Evolutionary conservation across 345 rosid genomes (phyloP), one percentile per base, ranked within the genome.

Genomic region (Eucalyptus fibrosa): DNA sequence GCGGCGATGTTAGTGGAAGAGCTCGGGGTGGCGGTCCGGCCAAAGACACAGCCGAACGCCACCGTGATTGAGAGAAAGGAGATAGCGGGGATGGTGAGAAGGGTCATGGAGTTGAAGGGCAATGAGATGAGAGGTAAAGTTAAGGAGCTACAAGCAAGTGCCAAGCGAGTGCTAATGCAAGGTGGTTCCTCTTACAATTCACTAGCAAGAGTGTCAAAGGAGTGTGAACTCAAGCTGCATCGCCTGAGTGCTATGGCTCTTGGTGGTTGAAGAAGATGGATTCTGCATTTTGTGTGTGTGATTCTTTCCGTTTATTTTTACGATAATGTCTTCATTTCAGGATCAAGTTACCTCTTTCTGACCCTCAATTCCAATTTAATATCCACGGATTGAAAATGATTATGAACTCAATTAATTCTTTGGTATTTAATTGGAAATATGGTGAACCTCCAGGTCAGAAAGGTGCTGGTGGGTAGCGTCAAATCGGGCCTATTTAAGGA

Each of bases 1-100:
- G 94, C 95, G 4, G 88, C 95, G 10, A 7, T 94, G 90, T 91
- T 96, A 12, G 86, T 50, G 13, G 97, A 94, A 42, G 97, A 94
- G 88, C 86, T 97, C 1, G 90, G 91, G 6, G 92, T 94, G 72
- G 96, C 96, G 1, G 72, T 95, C 5, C 88, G 93, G 40, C 87
- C 94, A 26, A 91, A 88, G 88, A 44, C 30, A 30, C 49, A 7
- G 88, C 89, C 90, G 6, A 42, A 90, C 3, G 80, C n/a, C 23
- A 86, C 51, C 8, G 87, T 90, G 24, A 91, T 95, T 30, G 88
- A 90, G 26, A 94, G 94, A 67, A 91, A 92, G 90, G 95, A 94
- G 92, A 94, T 95, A 47, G 90, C 90, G 86, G 86, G 47, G 77
- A n/a, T 91, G 90, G 94, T 94, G 60, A 92, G 91, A 87, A 93